Evolutionary conservation across 306 rosid genomes (phyloP).

Genomic region (Sicyos edulis): DNA sequence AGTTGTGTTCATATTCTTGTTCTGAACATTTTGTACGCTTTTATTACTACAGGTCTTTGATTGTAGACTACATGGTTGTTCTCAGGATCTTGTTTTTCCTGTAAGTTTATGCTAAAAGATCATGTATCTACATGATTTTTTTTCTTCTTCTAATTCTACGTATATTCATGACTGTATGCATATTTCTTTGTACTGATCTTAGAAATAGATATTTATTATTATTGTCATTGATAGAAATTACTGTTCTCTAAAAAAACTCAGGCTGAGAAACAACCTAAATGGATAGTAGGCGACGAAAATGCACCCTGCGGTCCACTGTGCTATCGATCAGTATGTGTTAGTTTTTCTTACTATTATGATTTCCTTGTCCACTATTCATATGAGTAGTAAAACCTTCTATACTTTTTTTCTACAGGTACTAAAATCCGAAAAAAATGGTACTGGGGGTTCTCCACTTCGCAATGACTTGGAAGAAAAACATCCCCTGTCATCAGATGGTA

Average conservation of each 20-base stretch:
- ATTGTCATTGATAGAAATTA: not conserved
- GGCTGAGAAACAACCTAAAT: slow-evolving; percentile 78
- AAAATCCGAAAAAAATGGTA: slow-evolving; percentile 49
- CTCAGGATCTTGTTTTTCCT: slow-evolving; percentile 96
- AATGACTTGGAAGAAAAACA: slow-evolving; percentile 56
- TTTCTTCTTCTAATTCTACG: no score
- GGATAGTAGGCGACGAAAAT: slow-evolving; percentile 60
- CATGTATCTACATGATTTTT: not conserved
- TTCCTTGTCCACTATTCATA: slow-evolving; percentile 15
- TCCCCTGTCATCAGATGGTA: slow-evolving; percentile 36
- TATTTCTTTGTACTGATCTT: not conserved
- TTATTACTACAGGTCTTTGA: slow-evolving; percentile 66
- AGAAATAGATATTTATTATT: not conserved
- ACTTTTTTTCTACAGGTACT: slow-evolving; percentile 41
- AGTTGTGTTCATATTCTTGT: not conserved
- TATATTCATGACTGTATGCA: not conserved
- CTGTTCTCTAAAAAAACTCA: slow-evolving; percentile 30
- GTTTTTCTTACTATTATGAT: slow-evolving; percentile 10
- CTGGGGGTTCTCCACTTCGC: slow-evolving; percentile 42
- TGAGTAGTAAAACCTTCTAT: slow-evolving; percentile 26
- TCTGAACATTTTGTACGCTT: slow-evolving; percentile 9
- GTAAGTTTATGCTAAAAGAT: slow-evolving; percentile 41
- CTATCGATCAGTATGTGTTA: slow-evolving; percentile 59
- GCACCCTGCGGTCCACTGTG: slow-evolving; percentile 75
- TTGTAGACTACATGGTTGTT: slow-evolving; percentile 96